These are phyloP conservation scores for Wickerhamomyces sp. DNA, from an alignment of 1,139 yeast genomes.

Conservation along the genomic window DNA sequence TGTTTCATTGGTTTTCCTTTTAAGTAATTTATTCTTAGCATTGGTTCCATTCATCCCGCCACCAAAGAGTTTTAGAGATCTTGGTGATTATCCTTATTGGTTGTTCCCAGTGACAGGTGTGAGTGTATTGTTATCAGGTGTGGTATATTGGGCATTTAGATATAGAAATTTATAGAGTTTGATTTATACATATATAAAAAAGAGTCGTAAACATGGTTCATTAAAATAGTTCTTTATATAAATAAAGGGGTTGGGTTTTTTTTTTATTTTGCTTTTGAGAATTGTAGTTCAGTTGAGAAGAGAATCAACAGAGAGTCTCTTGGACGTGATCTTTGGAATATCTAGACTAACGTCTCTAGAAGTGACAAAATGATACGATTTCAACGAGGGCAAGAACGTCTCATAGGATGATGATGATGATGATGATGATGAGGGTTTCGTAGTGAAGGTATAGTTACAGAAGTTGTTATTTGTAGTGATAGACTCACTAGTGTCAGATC, in stretches of 20 bases:
- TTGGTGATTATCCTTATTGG: conserved; percentile 44
- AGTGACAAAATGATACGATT: conserved; percentile 7
- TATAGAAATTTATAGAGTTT: conserved; percentile 1
- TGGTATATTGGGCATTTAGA: conserved; percentile 31
- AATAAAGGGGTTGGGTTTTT: no score
- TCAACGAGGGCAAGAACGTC: conserved; percentile 5
- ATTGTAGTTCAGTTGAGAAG: conserved; percentile 14
- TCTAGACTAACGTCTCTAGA: conserved; percentile 5
- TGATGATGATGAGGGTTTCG: not conserved
- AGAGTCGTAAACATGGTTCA: no score
- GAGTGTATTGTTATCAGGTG: conserved; percentile 42
- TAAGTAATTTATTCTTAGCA: conserved; percentile 47
- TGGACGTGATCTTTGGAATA: conserved; percentile 1
- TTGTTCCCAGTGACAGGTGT: conserved; percentile 53
- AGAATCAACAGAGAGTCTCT: conserved; percentile 17
- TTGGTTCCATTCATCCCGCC: conserved; percentile 57
- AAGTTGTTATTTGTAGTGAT: not conserved
- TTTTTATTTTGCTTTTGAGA: no score
- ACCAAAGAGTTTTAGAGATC: conserved; percentile 18
- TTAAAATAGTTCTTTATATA: no score
- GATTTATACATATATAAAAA: no score
- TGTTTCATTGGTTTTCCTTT: conserved; percentile 35
- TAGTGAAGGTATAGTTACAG: not conserved
- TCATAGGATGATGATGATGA: not conserved
- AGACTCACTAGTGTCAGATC: no score